Base-by-base conservation (phyloP, 73 alveolate genomes). In the Blepharisma japonicum region DNA sequence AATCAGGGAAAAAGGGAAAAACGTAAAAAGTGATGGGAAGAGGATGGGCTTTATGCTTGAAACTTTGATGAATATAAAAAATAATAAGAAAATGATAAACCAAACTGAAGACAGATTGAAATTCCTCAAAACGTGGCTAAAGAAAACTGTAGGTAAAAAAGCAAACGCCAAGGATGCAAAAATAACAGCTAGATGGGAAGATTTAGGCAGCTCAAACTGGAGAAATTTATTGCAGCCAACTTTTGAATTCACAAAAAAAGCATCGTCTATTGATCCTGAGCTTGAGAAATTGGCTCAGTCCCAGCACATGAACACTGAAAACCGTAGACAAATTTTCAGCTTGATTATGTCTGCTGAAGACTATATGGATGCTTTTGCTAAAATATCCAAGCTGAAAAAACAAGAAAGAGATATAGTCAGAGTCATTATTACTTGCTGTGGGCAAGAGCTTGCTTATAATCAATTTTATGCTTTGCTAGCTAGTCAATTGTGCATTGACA, bases 331-430 rank as follows among this genome's bases (percentile, higher is more conserved):
- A 8, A 61, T 61, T 61, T 61, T 61, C 23, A 14, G 74, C 48
- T 9, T 61, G 14, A 20, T 61, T 14, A 61, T 61, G 74, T 18
- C 74, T 20, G 0, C 74, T 25, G 74, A 61, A 61, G 74, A 61
- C 47, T 61, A 61, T 25, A 61, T 61, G 74, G 74, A 61, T 39
- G 74, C 74, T 25, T 61, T 18, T 5, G 74, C 74, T 18, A 61
- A 61, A 25, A 8, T 61, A 25, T 14, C 18, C 38, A 61, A n/a
- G 14, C 5, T 61, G 5, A 61, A 61, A 25, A 61, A 61, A 25
- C 74, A 61, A 61, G 74, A 61, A 61, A 61, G 74, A 61, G 74
- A 61, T 25, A 61, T 61, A 20, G 74, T 61, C 47, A 14, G 74
- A 61, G 74, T 61, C 18, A 61, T 61, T 18, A 61, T 61, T 14